Base-by-base conservation (phyloP, 1,284 basidiomycete species). In the Ustilago sp. region DNA sequence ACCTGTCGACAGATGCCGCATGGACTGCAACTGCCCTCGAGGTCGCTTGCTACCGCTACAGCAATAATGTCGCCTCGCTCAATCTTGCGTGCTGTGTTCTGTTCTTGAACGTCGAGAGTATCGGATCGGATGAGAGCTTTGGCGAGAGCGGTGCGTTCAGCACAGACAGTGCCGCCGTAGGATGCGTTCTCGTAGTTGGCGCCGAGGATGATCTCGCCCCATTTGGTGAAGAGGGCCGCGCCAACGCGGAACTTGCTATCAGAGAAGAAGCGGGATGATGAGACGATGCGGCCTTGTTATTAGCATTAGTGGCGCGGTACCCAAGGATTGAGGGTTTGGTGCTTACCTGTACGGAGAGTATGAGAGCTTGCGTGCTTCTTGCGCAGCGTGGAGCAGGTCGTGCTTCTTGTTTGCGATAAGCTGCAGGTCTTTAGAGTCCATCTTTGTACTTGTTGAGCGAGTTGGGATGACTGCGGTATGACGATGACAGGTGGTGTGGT, bases 1-100 rank as follows among this genome's bases (percentile, higher is more conserved):
- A 95, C 90, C 85, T 98, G 95, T 8, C 94, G 91, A 82, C 95
- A 98, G 73, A 96, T 91, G 15, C 95, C 95, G 84, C 95, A 98
- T 2, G 84, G 84, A 39, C 81, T 73, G 55, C 82, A 85, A 23
- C 79, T 77, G 39, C 65, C 74, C 34, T 78, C 57, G 19, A 76
- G 61, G 48, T 83, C 81, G 38, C 80, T 77, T 3, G 77, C 64
- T 2, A 83, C 77, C 7, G 82, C 80, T 0, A 85, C 77, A 15
- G 81, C 80, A 45, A 81, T 74, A 19, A 82, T 78, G 38, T 70
- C 76, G 11, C 76, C 76, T 3, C 71, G 57, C n/a, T 70, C 51
- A n/a, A 77, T 63, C 47, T 66, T 77, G 41, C 71, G 67, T 23
- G 68, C 75, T 34, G 67, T 55, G 35, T 41, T 72, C 13, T 61